Evolutionary conservation across 495 filamentous ascomycete species (phyloP).

Genomic region (Cladorrhinum samala): DNA sequence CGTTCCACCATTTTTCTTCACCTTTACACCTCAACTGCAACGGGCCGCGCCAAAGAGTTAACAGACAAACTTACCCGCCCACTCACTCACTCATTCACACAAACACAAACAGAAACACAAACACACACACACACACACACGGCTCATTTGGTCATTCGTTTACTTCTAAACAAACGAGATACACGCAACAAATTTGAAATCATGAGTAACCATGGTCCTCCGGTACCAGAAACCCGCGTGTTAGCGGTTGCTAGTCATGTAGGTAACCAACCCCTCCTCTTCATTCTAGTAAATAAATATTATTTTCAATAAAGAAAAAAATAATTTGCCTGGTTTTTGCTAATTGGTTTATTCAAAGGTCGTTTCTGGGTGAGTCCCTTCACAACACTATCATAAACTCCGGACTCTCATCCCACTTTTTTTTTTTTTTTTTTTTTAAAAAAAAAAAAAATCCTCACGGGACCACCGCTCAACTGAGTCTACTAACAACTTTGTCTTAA

Average conservation of each 20-base stretch:
- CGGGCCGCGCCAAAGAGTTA: not conserved
- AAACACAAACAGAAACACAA: conserved; percentile 6
- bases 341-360: conserved; percentile 49
- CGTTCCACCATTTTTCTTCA: not conserved
- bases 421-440: not conserved
- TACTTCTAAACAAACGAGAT: not conserved
- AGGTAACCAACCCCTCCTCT: conserved; percentile 33
- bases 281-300: conserved; percentile 12
- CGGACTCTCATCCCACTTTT: not conserved
- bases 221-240: conserved; percentile 78
- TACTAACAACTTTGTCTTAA: not conserved
- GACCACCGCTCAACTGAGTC: not conserved
- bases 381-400: not conserved
- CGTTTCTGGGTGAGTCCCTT: conserved; percentile 63
- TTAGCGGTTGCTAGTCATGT: conserved; percentile 98
- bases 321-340: conserved; percentile 9
- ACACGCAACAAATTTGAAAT: no score
- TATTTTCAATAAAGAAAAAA: conserved; percentile 1
- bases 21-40: not conserved
- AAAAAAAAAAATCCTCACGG: not conserved
- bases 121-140: no score
- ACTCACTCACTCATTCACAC: not conserved
- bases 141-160: no score
- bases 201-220: conserved; percentile 37
- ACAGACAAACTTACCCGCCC: not conserved